Conservation (phyloP, 345 rosid species). For the Eucalyptus tenuipes region DNA sequence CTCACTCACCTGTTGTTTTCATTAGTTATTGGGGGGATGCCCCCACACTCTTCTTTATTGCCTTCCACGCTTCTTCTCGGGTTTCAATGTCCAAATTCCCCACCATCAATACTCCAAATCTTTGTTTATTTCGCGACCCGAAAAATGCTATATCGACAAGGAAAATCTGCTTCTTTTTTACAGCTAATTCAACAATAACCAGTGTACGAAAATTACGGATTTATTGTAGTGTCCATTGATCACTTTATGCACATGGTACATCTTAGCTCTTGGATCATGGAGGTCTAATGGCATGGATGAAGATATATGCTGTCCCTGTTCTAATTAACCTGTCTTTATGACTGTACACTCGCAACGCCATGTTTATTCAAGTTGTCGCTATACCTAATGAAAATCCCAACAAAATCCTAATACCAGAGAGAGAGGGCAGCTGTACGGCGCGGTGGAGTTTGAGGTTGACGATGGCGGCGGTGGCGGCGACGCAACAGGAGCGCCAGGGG, state of each 20-base stretch:
- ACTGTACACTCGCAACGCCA: background rate
- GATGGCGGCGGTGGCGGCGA: background rate
- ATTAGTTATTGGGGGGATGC: background rate
- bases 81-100: background rate
- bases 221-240: background rate
- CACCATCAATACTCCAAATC: background rate
- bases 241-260: background rate
- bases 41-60: conserved; percentile 1
- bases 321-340: background rate
- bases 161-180: background rate
- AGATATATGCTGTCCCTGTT: background rate
- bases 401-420: background rate
- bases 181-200: background rate
- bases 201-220: background rate
- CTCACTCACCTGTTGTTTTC: conserved; percentile 86
- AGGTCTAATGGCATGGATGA: background rate
- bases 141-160: background rate
- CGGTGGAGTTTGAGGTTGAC: background rate
- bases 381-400: background rate
- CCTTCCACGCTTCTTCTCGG: conserved; percentile 1
- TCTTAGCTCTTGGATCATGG: background rate
- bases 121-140: background rate
- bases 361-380: background rate
- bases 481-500: background rate
- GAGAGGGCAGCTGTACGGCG: background rate